These are phyloP conservation scores for Yarrowia osloensis DNA, from an alignment of 805 yeast genomes.

Conservation along the genomic window DNA sequence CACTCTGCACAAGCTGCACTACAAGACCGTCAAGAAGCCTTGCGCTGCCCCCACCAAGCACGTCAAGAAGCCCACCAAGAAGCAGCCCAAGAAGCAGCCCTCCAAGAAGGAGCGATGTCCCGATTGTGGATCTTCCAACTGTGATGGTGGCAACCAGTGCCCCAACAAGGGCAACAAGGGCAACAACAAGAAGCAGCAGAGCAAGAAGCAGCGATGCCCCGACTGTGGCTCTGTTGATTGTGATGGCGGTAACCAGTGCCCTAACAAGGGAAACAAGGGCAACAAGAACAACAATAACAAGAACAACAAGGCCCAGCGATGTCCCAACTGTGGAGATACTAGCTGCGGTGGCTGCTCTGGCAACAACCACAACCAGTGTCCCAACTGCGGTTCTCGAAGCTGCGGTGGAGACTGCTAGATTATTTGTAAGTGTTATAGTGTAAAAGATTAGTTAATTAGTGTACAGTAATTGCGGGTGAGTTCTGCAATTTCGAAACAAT, in stretches of 20 bases:
- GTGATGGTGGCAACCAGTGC: conserved; percentile 11
- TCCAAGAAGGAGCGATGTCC: conserved; percentile 18
- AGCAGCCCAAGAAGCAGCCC: conserved; percentile 1
- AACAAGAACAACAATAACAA: neutral
- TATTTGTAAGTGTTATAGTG: neutral
- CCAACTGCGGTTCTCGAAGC: conserved; percentile 5
- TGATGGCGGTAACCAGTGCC: neutral
- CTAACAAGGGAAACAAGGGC: neutral
- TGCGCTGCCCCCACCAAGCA: conserved; percentile 1
- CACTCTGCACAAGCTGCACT: conserved; percentile 5
- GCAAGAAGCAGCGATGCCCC: conserved; percentile 19
- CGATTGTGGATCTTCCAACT: neutral
- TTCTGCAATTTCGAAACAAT: no score
- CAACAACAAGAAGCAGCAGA: conserved; percentile 71
- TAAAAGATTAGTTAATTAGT: neutral
- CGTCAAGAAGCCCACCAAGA: neutral
- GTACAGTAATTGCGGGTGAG: no score
- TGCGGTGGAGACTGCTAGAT: conserved; percentile 7
- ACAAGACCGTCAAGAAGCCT: conserved; percentile 9
- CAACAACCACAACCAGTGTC: conserved; percentile 8
- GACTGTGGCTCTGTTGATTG: conserved; percentile 1
- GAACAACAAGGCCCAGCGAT: neutral
- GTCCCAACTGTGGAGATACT: neutral
- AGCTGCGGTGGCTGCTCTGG: conserved; percentile 3
- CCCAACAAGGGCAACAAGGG: conserved; percentile 41